Conservation (phyloP, 768 basidiomycete genomes). For the Pleurotus tuber-regium region DNA sequence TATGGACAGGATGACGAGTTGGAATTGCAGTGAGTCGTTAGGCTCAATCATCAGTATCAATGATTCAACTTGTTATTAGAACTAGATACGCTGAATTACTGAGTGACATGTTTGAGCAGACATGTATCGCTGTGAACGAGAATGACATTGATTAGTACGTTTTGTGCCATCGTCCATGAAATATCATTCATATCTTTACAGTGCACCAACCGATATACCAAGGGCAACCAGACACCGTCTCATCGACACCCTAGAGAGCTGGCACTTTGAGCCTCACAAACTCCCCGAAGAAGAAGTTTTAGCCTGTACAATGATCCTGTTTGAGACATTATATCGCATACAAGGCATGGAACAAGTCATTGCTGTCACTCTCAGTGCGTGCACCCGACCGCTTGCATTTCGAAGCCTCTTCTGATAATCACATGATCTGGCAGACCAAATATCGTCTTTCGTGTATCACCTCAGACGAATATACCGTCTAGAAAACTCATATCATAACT, state of each 20-base stretch:
- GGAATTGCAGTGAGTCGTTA: slow-evolving; percentile 17
- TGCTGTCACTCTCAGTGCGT: slow-evolving; percentile 59
- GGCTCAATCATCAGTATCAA: not conserved
- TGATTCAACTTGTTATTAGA: slow-evolving; percentile 25
- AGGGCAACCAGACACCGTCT: slow-evolving; percentile 55
- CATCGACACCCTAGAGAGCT: slow-evolving; percentile 66
- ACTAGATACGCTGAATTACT: slow-evolving; percentile 79
- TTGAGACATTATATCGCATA: slow-evolving; percentile 80
- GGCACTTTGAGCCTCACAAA: slow-evolving; percentile 90
- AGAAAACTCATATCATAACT: slow-evolving; percentile 96
- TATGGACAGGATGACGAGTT: slow-evolving; percentile 31
- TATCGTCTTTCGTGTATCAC: slow-evolving; percentile 78
- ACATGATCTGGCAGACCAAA: slow-evolving; percentile 50
- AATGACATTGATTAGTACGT: slow-evolving; percentile 44
- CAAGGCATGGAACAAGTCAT: slow-evolving; percentile 67
- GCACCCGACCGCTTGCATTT: slow-evolving; percentile 11
- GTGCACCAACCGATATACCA: slow-evolving; percentile 47
- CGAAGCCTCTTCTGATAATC: slow-evolving; percentile 10
- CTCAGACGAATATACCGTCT: slow-evolving; percentile 90
- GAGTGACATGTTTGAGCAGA: slow-evolving; percentile 82
- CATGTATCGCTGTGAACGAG: slow-evolving; percentile 66
- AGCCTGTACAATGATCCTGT: slow-evolving; percentile 79
- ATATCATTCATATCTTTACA: slow-evolving; percentile 17
- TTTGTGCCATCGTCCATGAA: slow-evolving; percentile 3
- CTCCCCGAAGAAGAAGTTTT: slow-evolving; percentile 81